Conservation (phyloP, 2,329 filamentous ascomycete species). For the Pseudogymnoascus sp. region DNA sequence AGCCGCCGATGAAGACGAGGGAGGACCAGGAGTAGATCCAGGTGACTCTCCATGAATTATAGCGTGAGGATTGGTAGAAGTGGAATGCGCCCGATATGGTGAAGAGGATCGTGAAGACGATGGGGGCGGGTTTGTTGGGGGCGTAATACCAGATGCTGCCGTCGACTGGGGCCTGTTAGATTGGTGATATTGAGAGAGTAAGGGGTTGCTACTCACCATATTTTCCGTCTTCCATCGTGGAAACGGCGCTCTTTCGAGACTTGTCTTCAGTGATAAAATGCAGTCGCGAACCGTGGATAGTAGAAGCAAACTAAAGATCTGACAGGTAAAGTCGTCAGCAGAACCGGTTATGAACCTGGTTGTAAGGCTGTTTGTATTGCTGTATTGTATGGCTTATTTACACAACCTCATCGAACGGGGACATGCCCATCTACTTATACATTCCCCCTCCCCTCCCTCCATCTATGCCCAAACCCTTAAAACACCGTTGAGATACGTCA, state of each 20-base stretch:
- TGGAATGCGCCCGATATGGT: constrained; percentile 39
- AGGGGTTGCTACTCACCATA: constrained; percentile 15
- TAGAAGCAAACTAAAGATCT: not conserved
- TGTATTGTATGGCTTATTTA: not conserved
- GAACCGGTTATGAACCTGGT: not conserved
- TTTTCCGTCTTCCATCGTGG: constrained; percentile 19
- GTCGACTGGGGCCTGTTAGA: constrained; percentile 16
- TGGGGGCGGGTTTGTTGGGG: constrained; percentile 46
- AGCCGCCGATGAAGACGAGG: constrained; percentile 47
- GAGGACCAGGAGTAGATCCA: constrained; percentile 46
- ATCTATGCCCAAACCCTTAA: not conserved
- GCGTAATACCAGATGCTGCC: constrained; percentile 40
- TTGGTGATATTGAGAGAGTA: not conserved
- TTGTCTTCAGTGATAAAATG: not conserved
- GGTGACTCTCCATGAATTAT: constrained; percentile 49
- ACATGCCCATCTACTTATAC: not conserved
- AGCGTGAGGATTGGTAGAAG: constrained; percentile 46
- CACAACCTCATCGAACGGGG: not conserved
- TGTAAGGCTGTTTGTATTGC: not conserved
- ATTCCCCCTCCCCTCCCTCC: not conserved
- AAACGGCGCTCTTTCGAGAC: not conserved
- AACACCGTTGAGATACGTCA: not conserved
- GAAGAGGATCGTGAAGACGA: constrained; percentile 44
- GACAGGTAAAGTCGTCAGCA: not conserved
- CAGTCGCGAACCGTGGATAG: not conserved